A percentile compares a stretch with the other conserved stretches of the same genome.
Conservation (phyloP, 805 yeast genomes). For the Myxozyma neotropica region DNA sequence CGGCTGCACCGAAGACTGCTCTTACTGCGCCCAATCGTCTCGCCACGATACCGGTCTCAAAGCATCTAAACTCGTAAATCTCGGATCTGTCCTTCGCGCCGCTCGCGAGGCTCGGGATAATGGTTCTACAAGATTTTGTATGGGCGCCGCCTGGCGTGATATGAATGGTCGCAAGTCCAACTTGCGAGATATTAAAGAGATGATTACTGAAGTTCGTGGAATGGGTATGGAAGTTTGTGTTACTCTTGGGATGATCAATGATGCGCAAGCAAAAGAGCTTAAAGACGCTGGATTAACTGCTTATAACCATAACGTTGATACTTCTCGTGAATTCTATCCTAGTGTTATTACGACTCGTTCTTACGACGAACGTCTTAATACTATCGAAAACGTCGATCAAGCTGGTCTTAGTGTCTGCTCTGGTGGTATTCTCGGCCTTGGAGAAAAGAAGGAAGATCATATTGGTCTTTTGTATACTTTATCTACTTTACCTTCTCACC, state of each 20-base stretch:
- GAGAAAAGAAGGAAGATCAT: constrained; percentile 73
- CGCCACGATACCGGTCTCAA: constrained; percentile 70
- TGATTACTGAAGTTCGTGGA: constrained; percentile 66
- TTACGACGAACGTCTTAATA: constrained; percentile 69
- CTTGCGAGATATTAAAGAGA: constrained; percentile 59
- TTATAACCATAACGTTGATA: constrained; percentile 78
- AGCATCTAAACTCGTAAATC: constrained; percentile 62
- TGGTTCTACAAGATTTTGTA: constrained; percentile 77
- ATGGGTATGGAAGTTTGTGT: constrained; percentile 78
- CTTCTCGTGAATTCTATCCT: constrained; percentile 75
- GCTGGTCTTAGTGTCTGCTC: constrained; percentile 72
- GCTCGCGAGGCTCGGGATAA: constrained; percentile 67
- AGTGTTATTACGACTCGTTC: constrained; percentile 69
- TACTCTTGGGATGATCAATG: constrained; percentile 74
- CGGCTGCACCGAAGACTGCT: constrained; percentile 81
- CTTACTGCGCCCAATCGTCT: constrained; percentile 76
- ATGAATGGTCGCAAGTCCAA: constrained; percentile 77
- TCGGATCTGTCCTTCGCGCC: constrained; percentile 64
- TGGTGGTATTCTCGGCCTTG: constrained; percentile 79
- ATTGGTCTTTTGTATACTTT: constrained; percentile 67
- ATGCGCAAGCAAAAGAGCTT: constrained; percentile 61
- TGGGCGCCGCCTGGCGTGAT: constrained; percentile 90
- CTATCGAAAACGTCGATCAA: constrained; percentile 63
- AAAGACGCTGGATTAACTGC: constrained; percentile 77
- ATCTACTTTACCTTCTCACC: constrained; percentile 69